Base-by-base conservation (phyloP, 768 basidiomycete genomes). In the Zangia roseola region DNA sequence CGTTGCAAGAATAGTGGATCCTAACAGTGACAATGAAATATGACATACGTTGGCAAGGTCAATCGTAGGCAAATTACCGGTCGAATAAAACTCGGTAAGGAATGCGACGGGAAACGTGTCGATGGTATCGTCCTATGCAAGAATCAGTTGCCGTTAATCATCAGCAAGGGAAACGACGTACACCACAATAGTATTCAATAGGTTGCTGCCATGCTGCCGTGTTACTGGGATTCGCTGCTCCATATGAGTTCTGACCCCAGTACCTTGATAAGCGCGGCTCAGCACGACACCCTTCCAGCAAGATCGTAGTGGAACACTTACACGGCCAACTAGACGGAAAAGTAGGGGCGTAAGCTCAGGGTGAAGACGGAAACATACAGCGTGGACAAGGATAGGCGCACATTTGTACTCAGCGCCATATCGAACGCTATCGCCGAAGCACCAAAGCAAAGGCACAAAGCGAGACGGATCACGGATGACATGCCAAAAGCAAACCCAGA, bases 81-180 rank as follows among this genome's bases (percentile, higher is more conserved):
- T 70, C 16, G 76, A 77, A 65, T 79, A 84, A 69, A 81, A 85
- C 40, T 77, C 72, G 53, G 78, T 68, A 28, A 87, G 52, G 62
- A 85, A 86, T 2, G 83, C 83, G 38, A 86, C 48, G 0, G 84
- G 84, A 40, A 86, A 69, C 33, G 70, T 76, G 54, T 86, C 73
- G 39, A 86, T 78, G 5, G 75, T 67, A 59, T 74, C 63, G 57
- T 86, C 84, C 77, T 82, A 56, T 5, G 5, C 10, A 14, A 38
- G 31, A 48, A 37, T 31, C 14, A 16, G 43, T 36, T 42, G 38
- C 40, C 21, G 35, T 6, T 21, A 14, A 13, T 28, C 17, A 40
- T 40, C n/a, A 25, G 21, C 19, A 40, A 20, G 31, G 38, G 42
- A 24, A 40, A n/a, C 39, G 33, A 20, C 47, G 2, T 38, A 65